These are phyloP conservation scores for Sporothrix luriei DNA, from an alignment of 2,329 filamentous ascomycete species.

Conservation along the genomic window DNA sequence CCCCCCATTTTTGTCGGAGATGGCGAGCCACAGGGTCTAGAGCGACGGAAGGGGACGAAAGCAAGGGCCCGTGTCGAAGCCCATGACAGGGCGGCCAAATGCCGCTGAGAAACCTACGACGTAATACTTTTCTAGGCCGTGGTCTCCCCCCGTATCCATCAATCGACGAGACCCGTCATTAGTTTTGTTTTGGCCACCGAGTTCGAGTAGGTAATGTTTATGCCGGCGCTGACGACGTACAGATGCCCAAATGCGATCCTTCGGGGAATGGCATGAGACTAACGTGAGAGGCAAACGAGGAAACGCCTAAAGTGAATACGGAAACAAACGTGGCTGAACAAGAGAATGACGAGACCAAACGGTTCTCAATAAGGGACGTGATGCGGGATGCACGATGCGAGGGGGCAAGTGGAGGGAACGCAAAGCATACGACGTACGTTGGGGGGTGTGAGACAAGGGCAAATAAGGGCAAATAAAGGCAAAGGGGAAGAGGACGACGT, in stretches of 20 bases:
- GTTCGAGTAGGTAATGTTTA: not conserved
- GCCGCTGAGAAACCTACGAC: conserved; percentile 1
- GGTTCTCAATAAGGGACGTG: not conserved
- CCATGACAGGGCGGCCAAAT: not conserved
- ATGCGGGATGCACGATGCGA: not conserved
- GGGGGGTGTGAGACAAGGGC: not conserved
- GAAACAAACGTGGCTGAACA: not conserved
- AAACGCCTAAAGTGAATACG: not conserved
- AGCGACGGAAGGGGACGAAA: conserved; percentile 5
- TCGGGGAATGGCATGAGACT: not conserved
- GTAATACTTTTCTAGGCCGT: not conserved
- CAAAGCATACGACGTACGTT: no score
- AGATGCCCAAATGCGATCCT: not conserved
- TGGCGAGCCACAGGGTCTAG: conserved; percentile 13
- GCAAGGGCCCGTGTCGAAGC: not conserved
- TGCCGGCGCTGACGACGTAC: not conserved
- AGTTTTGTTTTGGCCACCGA: not conserved
- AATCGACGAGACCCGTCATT: not conserved
- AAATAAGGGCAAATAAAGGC: not conserved
- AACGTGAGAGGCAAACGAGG: not conserved
- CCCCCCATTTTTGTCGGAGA: conserved; percentile 15
- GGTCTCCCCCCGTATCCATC: not conserved
- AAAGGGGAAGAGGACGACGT: not conserved
- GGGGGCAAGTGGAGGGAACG: not conserved
- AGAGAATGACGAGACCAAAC: not conserved